Evolutionary conservation across 1,139 yeast species (phyloP), one percentile per base, ranked within the genome.

Genomic region (Taphrina flavorubra): DNA sequence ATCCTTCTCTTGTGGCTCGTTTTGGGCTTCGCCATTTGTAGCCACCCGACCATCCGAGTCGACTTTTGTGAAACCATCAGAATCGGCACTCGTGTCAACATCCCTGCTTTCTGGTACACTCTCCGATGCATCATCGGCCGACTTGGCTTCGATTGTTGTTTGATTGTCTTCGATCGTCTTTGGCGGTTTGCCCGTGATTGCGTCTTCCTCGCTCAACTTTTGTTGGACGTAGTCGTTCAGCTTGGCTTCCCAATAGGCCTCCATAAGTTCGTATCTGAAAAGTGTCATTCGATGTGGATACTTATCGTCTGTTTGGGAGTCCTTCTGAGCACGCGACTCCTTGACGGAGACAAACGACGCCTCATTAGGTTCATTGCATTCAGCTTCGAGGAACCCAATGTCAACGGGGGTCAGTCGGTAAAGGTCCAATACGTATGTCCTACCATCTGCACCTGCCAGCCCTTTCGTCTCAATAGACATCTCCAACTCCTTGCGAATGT

Each of bases 391-490:
- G 76, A 92, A 92, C 68, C 83, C 85, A 70, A 92, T 83, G 79
- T 94, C 99, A 69, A 89, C 80, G 56, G 98, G 98, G 16, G 96
- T 85, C 14, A 92, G 82, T 76, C 95, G 85, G 81, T 87, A 90
- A 72, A 92, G 82, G 75, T 94, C 99, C 75, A 94, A 84, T 72
- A 92, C 81, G 77, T 94, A 94, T 72, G 86, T 85, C 75, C 97
- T 86, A 51, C 89, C 90, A 77, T 94, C 99, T 68, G 88, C 85
- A 68, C 98, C 98, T 59, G 81, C 79, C 74, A 92, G 84, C 74
- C 97, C 98, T 79, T 92, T 94, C 56, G 91, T 85, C 73, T 89
- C 94, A 71, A 87, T 83, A 2, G 97, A 89, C 14, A 92, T 86
- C 47, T 84, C 84, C 68, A 91, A 80, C 58, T 85, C 84, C 16